Base-by-base conservation (phyloP, 805 yeast genomes). In the Pichia deserticola region DNA sequence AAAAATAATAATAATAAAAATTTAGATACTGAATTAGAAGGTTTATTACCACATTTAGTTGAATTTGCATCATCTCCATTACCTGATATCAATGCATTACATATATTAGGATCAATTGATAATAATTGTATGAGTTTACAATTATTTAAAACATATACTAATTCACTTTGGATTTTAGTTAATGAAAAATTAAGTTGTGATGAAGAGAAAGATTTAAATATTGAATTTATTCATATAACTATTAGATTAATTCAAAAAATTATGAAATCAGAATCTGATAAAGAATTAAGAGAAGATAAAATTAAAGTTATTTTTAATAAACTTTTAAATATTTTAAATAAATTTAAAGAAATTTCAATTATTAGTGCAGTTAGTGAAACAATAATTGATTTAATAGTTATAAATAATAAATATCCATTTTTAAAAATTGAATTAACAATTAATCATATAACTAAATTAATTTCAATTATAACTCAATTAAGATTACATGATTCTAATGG, bases 161-260 rank as follows among this genome's bases (percentile, higher is more conserved):
- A 39, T 27, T 11, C 15, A n/a, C 15, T 48, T 11, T 48, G 48
- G 48, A 27, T 30, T 25, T 34, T 42, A 4, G 13, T 44, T 27
- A 48, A 12, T 39, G 42, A 47, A 3, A 47, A 38, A 25, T 20
- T 47, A 8, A 12, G 12, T 28, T 7, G 3, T 7, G 12, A n/a
- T 7, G 36, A 43, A 13, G 15, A 11, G 5, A n/a, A 34, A 4
- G 36, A 40, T 5, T 15, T 74, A 76, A 57, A 77, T 7, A 63
- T 75, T 55, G 86, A 84, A 65, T 90, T 96, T 95, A 76, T 81
- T 43, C 95, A 84, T 60, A 72, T 80, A 0, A 76, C 81, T 5
- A 34, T 40, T 35, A 15, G 44, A 35, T 34, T 44, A 11, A 29
- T 48, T 12, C 37, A 39, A 8, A 28, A 48, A 29, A 7, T 44